phyloP scores from a whole-genome alignment of 306 rosid genomes.

The Hippophae tibetana region DNA sequence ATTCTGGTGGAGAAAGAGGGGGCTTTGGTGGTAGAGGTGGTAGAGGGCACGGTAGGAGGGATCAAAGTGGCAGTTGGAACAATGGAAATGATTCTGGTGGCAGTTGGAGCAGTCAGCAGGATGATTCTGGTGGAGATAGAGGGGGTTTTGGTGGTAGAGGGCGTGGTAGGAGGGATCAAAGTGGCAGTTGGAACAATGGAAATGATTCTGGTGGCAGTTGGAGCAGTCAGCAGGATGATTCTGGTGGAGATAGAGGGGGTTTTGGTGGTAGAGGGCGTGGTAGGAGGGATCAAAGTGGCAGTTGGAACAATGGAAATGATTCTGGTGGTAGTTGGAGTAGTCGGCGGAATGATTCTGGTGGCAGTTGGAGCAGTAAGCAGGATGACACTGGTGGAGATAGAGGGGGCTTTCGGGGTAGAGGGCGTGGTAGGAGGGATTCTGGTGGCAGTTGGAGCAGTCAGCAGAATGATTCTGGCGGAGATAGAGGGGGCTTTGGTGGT shows the following conservation, averaged over 20 bases:
- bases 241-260: constrained; percentile 15
- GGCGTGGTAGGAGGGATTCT: constrained; percentile 60
- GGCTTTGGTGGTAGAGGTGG: constrained; percentile 46
- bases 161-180: constrained; percentile 58
- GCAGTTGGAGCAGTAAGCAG: constrained; percentile 21
- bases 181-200: constrained; percentile 44
- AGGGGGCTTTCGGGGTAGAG: constrained; percentile 32
- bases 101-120: neutral
- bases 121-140: constrained; percentile 23
- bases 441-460: constrained; percentile 25
- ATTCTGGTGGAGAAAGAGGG: constrained; percentile 14
- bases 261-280: constrained; percentile 65
- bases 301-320: constrained; percentile 36
- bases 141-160: constrained; percentile 54
- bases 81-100: constrained; percentile 20
- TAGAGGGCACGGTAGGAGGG: constrained; percentile 64
- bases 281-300: constrained; percentile 51
- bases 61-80: constrained; percentile 47
- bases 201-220: constrained; percentile 24
- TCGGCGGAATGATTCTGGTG: constrained; percentile 16
- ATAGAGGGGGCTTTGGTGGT: constrained; percentile 38
- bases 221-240: constrained; percentile 34
- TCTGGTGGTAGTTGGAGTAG: constrained; percentile 40
- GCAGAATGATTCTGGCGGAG: constrained; percentile 33
- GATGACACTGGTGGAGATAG: constrained; percentile 28